Conservation (phyloP, 78 protist genomes). For the Monocercomonoides exilis region DNA sequence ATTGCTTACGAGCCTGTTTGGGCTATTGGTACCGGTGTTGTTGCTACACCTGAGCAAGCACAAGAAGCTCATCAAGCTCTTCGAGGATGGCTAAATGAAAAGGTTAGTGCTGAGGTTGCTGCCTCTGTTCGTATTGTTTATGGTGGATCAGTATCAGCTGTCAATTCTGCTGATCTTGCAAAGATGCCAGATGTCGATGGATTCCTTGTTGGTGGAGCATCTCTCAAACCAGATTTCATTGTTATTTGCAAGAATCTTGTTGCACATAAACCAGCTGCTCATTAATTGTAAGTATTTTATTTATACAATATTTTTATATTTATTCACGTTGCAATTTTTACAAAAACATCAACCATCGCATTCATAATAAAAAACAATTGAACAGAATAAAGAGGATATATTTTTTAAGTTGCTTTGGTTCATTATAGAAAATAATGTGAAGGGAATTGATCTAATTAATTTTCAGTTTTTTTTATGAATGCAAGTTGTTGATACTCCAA, state of each 20-base stretch:
- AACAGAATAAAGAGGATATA: no score
- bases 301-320: no score
- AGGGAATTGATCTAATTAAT: no score
- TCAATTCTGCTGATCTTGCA: slow-evolving; percentile 62
- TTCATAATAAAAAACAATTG: no score
- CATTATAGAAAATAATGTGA: no score
- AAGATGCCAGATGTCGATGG: slow-evolving; percentile 87
- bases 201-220: slow-evolving; percentile 98
- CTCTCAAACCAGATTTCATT: slow-evolving; percentile 69
- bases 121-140: slow-evolving; percentile 69
- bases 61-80: slow-evolving; percentile 51
- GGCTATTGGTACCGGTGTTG: slow-evolving; percentile 98
- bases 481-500: no score
- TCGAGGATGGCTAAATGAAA: slow-evolving; percentile 45
- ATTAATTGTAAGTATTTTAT: no score
- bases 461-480: no score
- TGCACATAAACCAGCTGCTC: no score
- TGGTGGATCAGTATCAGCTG: slow-evolving; percentile 87
- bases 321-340: no score
- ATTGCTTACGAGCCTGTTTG: slow-evolving; percentile 64
- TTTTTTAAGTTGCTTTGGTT: no score
- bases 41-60: slow-evolving; percentile 89
- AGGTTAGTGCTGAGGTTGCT: slow-evolving; percentile 59
- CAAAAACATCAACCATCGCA: no score
- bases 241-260: slow-evolving; percentile 57